A percentile compares a stretch with the other conserved stretches of the same genome.
phyloP scores from a whole-genome alignment of 495 filamentous ascomycete species.

The Podospora pseudopauciseta region DNA sequence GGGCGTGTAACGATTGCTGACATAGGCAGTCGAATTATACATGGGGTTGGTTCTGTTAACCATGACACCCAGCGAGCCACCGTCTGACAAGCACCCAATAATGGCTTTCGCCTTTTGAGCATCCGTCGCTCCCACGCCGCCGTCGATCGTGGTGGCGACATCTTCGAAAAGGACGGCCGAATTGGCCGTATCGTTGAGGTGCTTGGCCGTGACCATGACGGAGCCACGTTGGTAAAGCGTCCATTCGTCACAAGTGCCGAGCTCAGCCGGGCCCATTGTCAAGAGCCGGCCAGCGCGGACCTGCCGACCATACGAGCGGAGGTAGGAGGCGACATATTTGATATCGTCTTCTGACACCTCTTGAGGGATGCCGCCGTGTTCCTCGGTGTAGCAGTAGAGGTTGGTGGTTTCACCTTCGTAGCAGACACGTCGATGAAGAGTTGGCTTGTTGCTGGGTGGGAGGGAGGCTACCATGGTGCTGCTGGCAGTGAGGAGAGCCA shows the following conservation, averaged over 20 bases:
- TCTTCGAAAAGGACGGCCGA: conserved; percentile 16
- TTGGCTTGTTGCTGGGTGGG: background rate
- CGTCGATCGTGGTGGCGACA: conserved; percentile 20
- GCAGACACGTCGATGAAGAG: background rate
- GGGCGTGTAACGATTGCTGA: conserved; percentile 12
- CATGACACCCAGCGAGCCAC: conserved; percentile 15
- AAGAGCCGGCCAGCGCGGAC: background rate
- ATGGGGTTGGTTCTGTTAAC: conserved; percentile 9
- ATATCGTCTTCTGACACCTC: background rate
- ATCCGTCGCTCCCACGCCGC: conserved; percentile 10
- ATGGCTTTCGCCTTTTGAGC: conserved; percentile 11
- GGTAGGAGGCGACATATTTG: background rate
- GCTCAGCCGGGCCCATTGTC: background rate
- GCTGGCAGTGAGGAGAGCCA: background rate
- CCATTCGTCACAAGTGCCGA: conserved; percentile 16
- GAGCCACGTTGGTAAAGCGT: conserved; percentile 12
- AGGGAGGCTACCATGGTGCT: background rate
- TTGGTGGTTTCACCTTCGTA: background rate
- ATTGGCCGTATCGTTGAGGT: conserved; percentile 12
- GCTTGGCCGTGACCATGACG: conserved; percentile 16
- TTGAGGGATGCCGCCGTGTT: background rate
- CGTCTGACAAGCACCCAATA: conserved; percentile 17
- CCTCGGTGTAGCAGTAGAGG: background rate
- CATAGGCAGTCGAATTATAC: conserved; percentile 16
- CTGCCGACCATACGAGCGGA: background rate